Evolutionary conservation across 257 asterid species (phyloP).

Genomic region (Penstemon barbatus): DNA sequence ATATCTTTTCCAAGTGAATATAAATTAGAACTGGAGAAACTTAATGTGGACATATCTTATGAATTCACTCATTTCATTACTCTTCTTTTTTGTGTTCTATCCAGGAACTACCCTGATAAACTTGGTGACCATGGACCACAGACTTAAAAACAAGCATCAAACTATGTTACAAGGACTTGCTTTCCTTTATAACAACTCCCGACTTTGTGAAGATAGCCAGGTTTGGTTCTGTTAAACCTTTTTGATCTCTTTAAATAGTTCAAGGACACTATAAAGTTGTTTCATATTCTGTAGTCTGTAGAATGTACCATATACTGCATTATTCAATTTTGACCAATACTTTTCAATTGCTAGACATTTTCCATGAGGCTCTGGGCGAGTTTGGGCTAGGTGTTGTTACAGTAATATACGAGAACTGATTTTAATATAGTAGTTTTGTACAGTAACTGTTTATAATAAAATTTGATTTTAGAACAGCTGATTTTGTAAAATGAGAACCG

Average conservation of each 20-base stretch:
- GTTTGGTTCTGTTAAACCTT: conserved; percentile 33
- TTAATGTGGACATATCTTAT: not conserved
- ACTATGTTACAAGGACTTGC: conserved; percentile 73
- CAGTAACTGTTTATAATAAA: no score
- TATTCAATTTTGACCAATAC: no score
- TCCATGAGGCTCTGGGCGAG: no score
- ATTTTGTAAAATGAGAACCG: no score
- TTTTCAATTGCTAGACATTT: no score
- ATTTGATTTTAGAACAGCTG: no score
- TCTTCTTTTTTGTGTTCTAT: not conserved
- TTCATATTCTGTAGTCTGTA: no score
- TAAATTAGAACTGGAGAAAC: not conserved
- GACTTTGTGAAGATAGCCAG: conserved; percentile 64
- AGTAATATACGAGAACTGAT: no score
- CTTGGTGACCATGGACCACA: conserved; percentile 60
- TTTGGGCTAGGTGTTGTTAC: no score
- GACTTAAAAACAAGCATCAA: conserved; percentile 88
- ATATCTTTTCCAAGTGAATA: conserved; percentile 17
- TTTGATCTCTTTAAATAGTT: not conserved
- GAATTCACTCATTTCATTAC: not conserved
- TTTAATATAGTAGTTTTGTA: no score
- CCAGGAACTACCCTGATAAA: conserved; percentile 78
- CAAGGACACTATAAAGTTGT: no score
- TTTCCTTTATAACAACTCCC: conserved; percentile 60
- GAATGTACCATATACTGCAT: no score